Evolutionary conservation across 75 land plant genomes (phyloP).

Genomic region (Ceratopteris richardii): DNA sequence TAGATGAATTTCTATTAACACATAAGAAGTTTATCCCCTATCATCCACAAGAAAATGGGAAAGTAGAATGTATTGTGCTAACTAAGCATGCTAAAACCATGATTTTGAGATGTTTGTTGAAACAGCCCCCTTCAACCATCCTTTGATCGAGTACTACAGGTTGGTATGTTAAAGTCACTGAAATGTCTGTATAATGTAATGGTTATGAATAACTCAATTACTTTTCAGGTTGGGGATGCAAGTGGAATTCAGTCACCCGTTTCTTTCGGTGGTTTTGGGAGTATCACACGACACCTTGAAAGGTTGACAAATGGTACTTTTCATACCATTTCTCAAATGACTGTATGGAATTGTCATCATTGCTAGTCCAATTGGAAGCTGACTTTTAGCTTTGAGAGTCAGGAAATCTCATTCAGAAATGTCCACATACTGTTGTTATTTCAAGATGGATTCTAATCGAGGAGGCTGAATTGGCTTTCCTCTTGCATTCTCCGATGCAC

Average conservation of each 20-base stretch:
- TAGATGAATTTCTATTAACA: too few species aligned
- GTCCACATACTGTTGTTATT: too few species aligned
- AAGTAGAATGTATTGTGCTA: too few species aligned
- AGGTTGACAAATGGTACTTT: constrained; percentile 64
- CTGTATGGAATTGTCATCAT: too few species aligned
- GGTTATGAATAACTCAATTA: background rate
- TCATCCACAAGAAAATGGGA: too few species aligned
- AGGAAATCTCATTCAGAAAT: too few species aligned
- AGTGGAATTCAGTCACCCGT: constrained; percentile 97
- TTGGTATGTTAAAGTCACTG: constrained; percentile 3
- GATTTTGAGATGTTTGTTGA: background rate
- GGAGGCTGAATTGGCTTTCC: too few species aligned
- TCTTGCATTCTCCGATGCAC: too few species aligned
- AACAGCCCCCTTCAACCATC: constrained; percentile 80
- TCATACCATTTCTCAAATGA: background rate
- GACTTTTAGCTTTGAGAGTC: too few species aligned
- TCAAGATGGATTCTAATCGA: too few species aligned
- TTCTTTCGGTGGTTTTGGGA: constrained; percentile 98
- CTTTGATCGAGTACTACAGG: constrained; percentile 84
- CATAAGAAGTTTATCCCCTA: too few species aligned
- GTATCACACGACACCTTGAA: constrained; percentile 75
- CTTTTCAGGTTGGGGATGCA: constrained; percentile 85
- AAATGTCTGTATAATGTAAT: background rate
- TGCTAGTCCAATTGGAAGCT: too few species aligned
- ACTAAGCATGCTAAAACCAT: background rate